phyloP scores from a whole-genome alignment of 1,139 yeast genomes.

The Protomyces lactucae-debilis region DNA sequence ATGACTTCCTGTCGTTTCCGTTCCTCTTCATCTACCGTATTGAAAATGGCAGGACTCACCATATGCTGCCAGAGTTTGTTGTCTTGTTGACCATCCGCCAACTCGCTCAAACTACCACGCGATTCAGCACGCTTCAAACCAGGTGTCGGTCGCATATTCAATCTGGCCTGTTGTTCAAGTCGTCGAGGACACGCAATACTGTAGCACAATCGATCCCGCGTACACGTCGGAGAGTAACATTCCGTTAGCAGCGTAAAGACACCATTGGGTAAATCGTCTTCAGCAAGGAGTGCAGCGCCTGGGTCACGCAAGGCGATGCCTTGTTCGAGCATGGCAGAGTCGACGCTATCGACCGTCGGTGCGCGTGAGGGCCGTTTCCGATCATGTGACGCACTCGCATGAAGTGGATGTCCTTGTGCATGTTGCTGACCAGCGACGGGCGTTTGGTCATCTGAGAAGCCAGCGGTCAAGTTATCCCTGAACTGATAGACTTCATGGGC shows the following conservation, averaged over 20 bases:
- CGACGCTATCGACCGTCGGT: slow-evolving; percentile 22
- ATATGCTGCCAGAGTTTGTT: slow-evolving; percentile 93
- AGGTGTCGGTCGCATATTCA: slow-evolving; percentile 83
- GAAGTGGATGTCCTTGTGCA: slow-evolving; percentile 14
- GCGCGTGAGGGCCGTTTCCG: slow-evolving; percentile 20
- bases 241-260: slow-evolving; percentile 88
- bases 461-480: slow-evolving; percentile 44
- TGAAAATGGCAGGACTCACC: slow-evolving; percentile 76
- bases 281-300: slow-evolving; percentile 13
- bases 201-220: slow-evolving; percentile 80
- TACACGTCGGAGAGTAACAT: slow-evolving; percentile 95
- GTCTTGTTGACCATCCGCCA: slow-evolving; percentile 57
- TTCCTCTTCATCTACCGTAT: slow-evolving; percentile 73
- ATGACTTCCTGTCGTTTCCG: slow-evolving; percentile 92
- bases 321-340: slow-evolving; percentile 10
- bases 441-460: slow-evolving; percentile 26
- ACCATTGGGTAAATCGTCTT: slow-evolving; percentile 50
- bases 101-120: slow-evolving; percentile 63
- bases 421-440: slow-evolving; percentile 6
- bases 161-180: slow-evolving; percentile 88
- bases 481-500: slow-evolving; percentile 83
- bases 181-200: slow-evolving; percentile 97
- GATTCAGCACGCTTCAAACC: slow-evolving; percentile 81
- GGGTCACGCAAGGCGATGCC: slow-evolving; percentile 4
- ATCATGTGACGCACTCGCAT: background rate